Base-by-base conservation (phyloP, 108 stramenopile genomes). In the Nitzschia inconspicua region DNA sequence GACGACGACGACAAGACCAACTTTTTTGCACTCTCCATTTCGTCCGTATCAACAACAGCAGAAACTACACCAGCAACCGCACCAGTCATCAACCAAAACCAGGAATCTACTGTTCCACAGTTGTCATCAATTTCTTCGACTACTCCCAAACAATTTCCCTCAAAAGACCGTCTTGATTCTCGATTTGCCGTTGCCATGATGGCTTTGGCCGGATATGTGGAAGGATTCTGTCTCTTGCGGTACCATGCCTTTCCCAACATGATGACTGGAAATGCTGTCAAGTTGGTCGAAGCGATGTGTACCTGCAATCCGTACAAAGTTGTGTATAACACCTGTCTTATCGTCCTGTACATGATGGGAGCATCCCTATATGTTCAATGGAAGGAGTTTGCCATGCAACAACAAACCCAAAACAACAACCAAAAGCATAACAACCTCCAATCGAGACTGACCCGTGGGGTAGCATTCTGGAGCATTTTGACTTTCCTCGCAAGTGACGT, bases 241-340 rank as follows among this genome's bases (percentile, higher is more conserved):
- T 44, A 48, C 39, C 32, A 37, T 7, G 50, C 53, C 24, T 72
- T 58, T 42, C 62, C 73, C 34, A 74, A 74, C 40, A 55, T 74
- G 54, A 68, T 74, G 73, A 74, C 73, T 9, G 73, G 73, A 0
- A 74, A 62, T 31, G 58, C 66, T 0, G 40, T 74, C 30, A 35
- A 47, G 40, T 25, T 54, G 2, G 24, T 51, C 26, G 59, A 60
- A 14, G 30, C 64, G 9, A 16, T 73, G n/a, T 31, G 35, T 3
- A 35, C 31, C 14, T 16, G 34, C 3, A 24, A 50, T 19, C 44
- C 47, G 47, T 32, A 24, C 5, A 31, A 57, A 14, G 40, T 37
- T 14, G 13, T 9, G 2, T 19, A 44, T 0, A 29, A 34, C 34
- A 22, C 28, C 1, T 18, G 20, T 1, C 53, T 73, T 63, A 29